A percentile compares a stretch with the other conserved stretches of the same genome.
These are phyloP conservation scores for Blastosporella zonata DNA, from an alignment of 1,284 basidiomycete genomes.

Conservation along the genomic window DNA sequence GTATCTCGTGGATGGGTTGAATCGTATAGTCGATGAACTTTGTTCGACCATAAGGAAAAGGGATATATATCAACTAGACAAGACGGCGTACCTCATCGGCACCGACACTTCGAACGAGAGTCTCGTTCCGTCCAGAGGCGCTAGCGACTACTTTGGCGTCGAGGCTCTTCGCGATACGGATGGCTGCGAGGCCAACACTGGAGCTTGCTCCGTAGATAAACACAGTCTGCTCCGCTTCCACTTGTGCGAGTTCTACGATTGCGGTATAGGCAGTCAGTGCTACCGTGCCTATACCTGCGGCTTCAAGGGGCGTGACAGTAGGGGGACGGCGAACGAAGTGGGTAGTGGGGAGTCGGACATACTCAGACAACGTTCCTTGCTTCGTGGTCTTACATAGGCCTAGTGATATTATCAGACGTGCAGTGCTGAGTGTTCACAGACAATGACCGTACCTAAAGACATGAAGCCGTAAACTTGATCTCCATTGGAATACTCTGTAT, in stretches of 20 bases:
- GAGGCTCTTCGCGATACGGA: conserved; percentile 59
- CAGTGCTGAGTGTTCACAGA: neutral
- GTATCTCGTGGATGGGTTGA: conserved; percentile 39
- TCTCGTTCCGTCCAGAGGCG: conserved; percentile 49
- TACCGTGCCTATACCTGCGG: conserved; percentile 53
- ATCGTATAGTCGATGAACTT: conserved; percentile 58
- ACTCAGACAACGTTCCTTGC: conserved; percentile 55
- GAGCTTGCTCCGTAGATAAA: conserved; percentile 67
- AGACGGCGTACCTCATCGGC: conserved; percentile 35
- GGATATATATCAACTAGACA: conserved; percentile 19
- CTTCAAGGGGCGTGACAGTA: conserved; percentile 46
- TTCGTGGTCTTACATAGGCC: conserved; percentile 26
- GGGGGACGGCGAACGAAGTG: conserved; percentile 41
- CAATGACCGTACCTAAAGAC: conserved; percentile 26
- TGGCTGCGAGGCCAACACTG: conserved; percentile 56
- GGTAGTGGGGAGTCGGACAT: conserved; percentile 40
- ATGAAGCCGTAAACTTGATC: conserved; percentile 58
- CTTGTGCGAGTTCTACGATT: conserved; percentile 36
- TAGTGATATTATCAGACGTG: neutral
- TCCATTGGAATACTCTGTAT: conserved; percentile 47
- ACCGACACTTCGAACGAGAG: conserved; percentile 32
- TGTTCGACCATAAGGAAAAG: neutral
- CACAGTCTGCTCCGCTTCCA: conserved; percentile 46
- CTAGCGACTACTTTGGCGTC: conserved; percentile 53
- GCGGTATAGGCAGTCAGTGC: conserved; percentile 54